Evolutionary conservation across 2,329 filamentous ascomycete species (phyloP).

Genomic region (Cordyceps tenuipes): DNA sequence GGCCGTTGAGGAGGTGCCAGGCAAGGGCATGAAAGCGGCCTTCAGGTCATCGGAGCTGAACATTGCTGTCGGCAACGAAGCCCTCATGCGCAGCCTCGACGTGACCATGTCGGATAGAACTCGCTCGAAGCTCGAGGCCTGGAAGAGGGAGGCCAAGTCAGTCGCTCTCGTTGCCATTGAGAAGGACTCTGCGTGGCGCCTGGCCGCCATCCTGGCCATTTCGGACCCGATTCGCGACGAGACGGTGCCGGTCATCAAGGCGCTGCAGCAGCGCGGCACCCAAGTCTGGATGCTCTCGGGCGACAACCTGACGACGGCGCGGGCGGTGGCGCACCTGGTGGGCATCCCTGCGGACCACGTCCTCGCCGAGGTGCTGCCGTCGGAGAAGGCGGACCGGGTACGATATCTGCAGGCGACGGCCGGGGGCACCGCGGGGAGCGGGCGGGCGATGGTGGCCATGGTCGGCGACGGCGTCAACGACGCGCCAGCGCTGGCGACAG

Average conservation of each 20-base stretch:
- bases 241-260: conserved; percentile 53
- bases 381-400: conserved; percentile 70
- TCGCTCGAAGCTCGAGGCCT: conserved; percentile 35
- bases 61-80: conserved; percentile 64
- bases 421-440: conserved; percentile 24
- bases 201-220: conserved; percentile 63
- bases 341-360: conserved; percentile 68
- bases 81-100: conserved; percentile 48
- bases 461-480: conserved; percentile 89
- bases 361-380: conserved; percentile 78
- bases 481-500: conserved; percentile 68
- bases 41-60: conserved; percentile 35
- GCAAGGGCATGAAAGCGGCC: conserved; percentile 58
- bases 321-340: conserved; percentile 65
- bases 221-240: conserved; percentile 75
- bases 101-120: conserved; percentile 31
- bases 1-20: conserved; percentile 57
- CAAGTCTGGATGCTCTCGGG: conserved; percentile 89
- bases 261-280: conserved; percentile 57
- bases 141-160: conserved; percentile 58
- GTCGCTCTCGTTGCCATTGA: conserved; percentile 50
- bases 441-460: conserved; percentile 61
- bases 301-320: conserved; percentile 79
- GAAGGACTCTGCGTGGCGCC: conserved; percentile 30
- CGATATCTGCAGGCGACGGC: conserved; percentile 50